Evolutionary conservation across 2,329 filamentous ascomycete species (phyloP).

Genomic region (Cladosporium sp.): DNA sequence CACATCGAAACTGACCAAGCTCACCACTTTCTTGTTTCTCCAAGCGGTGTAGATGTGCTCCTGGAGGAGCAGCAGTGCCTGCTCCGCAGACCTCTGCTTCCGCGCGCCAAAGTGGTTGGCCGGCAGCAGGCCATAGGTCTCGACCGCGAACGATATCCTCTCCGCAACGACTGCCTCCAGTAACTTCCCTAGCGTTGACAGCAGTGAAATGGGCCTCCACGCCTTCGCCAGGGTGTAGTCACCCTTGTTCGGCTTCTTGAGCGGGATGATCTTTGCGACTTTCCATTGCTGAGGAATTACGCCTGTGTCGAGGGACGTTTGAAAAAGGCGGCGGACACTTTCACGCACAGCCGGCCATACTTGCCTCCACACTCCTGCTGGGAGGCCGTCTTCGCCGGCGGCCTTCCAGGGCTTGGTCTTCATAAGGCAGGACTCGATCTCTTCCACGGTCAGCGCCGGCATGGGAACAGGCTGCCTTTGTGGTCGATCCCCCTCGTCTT

Average conservation of each 20-base stretch:
- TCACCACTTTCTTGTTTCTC: no score
- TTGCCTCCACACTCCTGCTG: constrained; percentile 19
- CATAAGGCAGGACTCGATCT: not conserved
- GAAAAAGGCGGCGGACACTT: constrained; percentile 19
- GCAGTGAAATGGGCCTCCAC: no score
- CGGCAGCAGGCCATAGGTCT: no score
- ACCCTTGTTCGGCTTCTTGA: constrained; percentile 21
- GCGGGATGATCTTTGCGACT: constrained; percentile 23
- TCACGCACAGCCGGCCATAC: constrained; percentile 20
- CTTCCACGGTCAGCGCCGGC: not conserved
- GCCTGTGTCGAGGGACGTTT: constrained; percentile 16
- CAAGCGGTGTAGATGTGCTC: no score
- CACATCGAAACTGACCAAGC: no score
- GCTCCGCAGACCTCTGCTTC: no score
- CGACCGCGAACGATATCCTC: no score
- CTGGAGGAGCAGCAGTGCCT: no score
- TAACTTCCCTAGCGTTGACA: no score
- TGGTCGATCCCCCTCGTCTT: not conserved
- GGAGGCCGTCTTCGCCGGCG: constrained; percentile 14
- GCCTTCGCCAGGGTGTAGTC: constrained; percentile 17
- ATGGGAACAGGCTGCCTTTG: not conserved
- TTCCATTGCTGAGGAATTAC: constrained; percentile 21
- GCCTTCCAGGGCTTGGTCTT: constrained; percentile 10
- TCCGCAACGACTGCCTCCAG: no score
- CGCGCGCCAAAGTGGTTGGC: no score